Conservation (phyloP, 805 yeast genomes). For the Ogataea philodendri region DNA sequence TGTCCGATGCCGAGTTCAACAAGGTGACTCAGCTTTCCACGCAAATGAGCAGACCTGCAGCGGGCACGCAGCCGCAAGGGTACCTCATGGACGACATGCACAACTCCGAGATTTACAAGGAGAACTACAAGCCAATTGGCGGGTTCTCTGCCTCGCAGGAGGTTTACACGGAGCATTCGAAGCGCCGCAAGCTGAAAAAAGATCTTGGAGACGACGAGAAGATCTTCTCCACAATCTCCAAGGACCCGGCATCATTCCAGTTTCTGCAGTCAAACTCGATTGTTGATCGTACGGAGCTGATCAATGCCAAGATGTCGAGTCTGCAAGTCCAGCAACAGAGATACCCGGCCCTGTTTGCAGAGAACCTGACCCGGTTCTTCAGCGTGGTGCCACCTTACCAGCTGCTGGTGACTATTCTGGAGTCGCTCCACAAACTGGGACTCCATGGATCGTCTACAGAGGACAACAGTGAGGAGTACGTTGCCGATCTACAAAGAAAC, state of each 20-base stretch:
- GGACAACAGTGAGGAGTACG: conserved; percentile 21
- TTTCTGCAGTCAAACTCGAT: conserved; percentile 33
- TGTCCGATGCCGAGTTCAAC: conserved; percentile 47
- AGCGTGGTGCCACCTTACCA: conserved; percentile 43
- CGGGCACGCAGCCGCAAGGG: conserved; percentile 48
- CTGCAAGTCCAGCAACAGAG: conserved; percentile 18
- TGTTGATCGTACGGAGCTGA: conserved; percentile 20
- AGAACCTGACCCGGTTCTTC: conserved; percentile 52
- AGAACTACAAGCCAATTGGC: conserved; percentile 24
- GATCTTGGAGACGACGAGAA: conserved; percentile 33
- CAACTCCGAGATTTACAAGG: conserved; percentile 24
- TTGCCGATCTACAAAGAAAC: conserved; percentile 27
- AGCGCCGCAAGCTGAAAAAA: conserved; percentile 31
- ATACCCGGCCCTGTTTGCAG: conserved; percentile 35
- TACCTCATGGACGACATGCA: conserved; percentile 40
- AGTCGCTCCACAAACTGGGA: conserved; percentile 44
- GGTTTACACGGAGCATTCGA: conserved; percentile 38
- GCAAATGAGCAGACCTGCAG: conserved; percentile 19
- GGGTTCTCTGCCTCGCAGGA: conserved; percentile 42
- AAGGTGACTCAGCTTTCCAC: conserved; percentile 30
- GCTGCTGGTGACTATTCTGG: conserved; percentile 40
- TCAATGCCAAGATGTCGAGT: conserved; percentile 24
- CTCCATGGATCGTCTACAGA: conserved; percentile 28
- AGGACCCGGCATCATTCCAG: conserved; percentile 52
- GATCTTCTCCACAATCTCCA: conserved; percentile 39